Evolutionary conservation across 352 stramenopile species (phyloP), one percentile per base, ranked within the genome.

Genomic region (Pythium scleroteichum): DNA sequence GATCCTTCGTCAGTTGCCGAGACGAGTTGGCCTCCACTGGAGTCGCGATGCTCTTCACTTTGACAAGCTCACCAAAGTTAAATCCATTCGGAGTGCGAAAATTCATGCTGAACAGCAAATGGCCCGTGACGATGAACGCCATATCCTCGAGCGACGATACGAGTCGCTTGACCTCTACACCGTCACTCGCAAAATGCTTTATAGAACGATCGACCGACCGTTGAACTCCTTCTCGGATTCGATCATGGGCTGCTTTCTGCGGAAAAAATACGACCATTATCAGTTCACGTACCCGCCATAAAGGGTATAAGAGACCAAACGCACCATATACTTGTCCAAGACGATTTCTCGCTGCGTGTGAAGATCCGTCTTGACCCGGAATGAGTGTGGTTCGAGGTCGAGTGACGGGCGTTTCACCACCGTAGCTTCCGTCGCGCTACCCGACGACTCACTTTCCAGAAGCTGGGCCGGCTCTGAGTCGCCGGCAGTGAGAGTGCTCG

Each of bases 31-130:
- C 55, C 2, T 38, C 73, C 17, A 67, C 38, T 2, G 64, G 53
- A 17, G 71, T 79, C 23, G 86, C 82, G 45, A 94, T 94, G 53
- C 81, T 94, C 66, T 95, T 95, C 35, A 95, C 78, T 54, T 93
- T 90, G 27, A 93, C 77, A 8, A 95, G 68, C 38, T 78, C 79
- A 2, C 55, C 49, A 66, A 90, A 91, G 64, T 95, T 95, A 56
- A 94, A 95, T 14, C 85, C 85, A 58, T 78, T 87, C 17, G 73
- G 44, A 2, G 68, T 77, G 16, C 83, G 80, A 47, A 90, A 92
- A 56, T 90, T 90, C 78, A 90, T 92, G 40, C 82, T 90, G 38
- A 91, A 88, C 5, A 95, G 72, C 56, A 90, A 64, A 54, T 90
- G 83, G 0, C 81, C 81, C 0, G 79, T 85, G 52, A 86, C 79